phyloP scores from a whole-genome alignment of 169 alveolate genomes.

The Toxoplasma gondii region DNA sequence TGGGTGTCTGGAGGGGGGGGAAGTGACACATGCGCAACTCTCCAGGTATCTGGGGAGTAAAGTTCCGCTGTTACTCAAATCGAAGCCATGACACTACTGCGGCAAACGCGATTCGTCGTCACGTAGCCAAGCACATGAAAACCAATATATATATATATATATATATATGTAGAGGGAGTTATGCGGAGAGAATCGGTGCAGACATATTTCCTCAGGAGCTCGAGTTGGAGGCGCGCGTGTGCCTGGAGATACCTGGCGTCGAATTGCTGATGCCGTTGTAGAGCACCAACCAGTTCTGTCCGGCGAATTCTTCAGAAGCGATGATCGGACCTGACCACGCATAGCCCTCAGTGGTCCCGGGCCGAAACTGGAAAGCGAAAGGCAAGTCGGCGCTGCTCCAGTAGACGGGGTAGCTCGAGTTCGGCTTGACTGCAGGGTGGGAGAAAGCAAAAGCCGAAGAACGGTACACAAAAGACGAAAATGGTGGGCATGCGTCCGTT shows the following conservation, averaged over 20 bases:
- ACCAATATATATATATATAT: not conserved
- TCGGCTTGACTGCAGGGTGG: slow-evolving; percentile 46
- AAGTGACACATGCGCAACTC: not conserved
- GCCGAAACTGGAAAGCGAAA: slow-evolving; percentile 64
- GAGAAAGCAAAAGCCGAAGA: not conserved
- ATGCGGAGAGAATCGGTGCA: too few relatives aligned
- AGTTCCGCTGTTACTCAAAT: too few relatives aligned
- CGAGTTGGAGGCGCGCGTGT: too few relatives aligned
- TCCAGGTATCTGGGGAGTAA: too few relatives aligned
- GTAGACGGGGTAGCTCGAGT: slow-evolving; percentile 61
- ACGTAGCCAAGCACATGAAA: too few relatives aligned
- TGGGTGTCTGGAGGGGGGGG: not conserved
- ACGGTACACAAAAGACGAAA: not conserved
- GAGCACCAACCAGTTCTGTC: slow-evolving; percentile 81
- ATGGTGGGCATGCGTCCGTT: not conserved
- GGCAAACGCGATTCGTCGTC: too few relatives aligned
- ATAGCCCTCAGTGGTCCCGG: slow-evolving; percentile 64
- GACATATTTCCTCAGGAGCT: too few relatives aligned
- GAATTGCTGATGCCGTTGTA: slow-evolving; percentile 69
- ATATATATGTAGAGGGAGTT: too few relatives aligned
- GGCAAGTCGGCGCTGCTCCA: slow-evolving; percentile 65
- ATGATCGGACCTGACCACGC: slow-evolving; percentile 83
- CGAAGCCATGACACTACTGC: too few relatives aligned
- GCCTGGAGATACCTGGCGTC: slow-evolving; percentile 68
- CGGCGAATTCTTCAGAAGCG: slow-evolving; percentile 83